These are phyloP conservation scores for Ophiosphaerella korrae DNA, from an alignment of 2,329 filamentous ascomycete genomes.

Conservation along the genomic window DNA sequence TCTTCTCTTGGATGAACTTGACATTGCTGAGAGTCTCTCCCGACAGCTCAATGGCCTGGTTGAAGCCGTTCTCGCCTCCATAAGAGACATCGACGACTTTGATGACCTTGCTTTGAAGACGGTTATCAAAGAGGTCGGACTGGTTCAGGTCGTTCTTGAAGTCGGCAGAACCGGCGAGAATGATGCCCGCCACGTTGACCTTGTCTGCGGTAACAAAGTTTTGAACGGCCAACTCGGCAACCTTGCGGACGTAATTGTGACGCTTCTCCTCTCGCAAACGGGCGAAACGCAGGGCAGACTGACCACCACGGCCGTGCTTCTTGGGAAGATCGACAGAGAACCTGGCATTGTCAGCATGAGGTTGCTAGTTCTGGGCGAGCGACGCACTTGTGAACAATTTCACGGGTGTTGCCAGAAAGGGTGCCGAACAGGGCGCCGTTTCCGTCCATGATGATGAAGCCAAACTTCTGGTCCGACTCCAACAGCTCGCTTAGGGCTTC, in stretches of 20 bases:
- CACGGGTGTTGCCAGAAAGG: constrained; percentile 93
- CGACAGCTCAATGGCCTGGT: constrained; percentile 96
- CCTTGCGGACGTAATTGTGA: constrained; percentile 99
- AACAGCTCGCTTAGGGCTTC: constrained; percentile 95
- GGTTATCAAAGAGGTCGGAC: constrained; percentile 95
- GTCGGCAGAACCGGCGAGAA: constrained; percentile 95
- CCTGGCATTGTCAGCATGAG: constrained; percentile 10
- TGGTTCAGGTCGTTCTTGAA: constrained; percentile 99
- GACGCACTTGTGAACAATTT: constrained; percentile 82
- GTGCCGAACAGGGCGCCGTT: constrained; percentile 98
- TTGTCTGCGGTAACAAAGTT: constrained; percentile 99
- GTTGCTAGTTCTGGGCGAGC: background rate
- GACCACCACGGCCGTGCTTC: constrained; percentile 99
- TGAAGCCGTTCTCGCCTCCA: constrained; percentile 98
- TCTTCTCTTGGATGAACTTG: constrained; percentile 99
- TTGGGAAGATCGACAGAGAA: constrained; percentile 98
- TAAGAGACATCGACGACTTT: constrained; percentile 99
- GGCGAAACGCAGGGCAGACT: constrained; percentile 98
- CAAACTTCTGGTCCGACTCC: constrained; percentile 98
- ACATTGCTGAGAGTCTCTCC: constrained; percentile 97
- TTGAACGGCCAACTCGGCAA: constrained; percentile 95
- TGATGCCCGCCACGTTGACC: constrained; percentile 94
- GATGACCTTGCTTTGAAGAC: constrained; percentile 93
- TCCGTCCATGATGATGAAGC: constrained; percentile 99
- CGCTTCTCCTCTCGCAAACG: constrained; percentile 99